Evolutionary conservation across 2,329 filamentous ascomycete species (phyloP).

Genomic region (Fusarium duplospermum): DNA sequence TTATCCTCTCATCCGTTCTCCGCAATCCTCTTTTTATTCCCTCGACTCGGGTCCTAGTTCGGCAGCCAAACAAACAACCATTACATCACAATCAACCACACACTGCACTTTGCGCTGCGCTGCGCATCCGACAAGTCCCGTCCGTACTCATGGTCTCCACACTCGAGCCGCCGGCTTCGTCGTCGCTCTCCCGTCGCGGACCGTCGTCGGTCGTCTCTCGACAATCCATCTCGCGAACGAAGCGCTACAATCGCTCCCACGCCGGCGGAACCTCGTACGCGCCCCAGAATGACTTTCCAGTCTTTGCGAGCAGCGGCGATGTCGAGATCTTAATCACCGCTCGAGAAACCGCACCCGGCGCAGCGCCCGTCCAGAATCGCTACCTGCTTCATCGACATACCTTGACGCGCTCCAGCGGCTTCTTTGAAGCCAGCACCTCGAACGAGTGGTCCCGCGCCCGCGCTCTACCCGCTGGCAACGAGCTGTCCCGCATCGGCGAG

Average conservation of each 20-base stretch:
- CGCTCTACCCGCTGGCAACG: constrained; percentile 49
- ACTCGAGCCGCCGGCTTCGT: constrained; percentile 59
- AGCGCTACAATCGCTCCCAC: constrained; percentile 85
- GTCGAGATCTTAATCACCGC: constrained; percentile 86
- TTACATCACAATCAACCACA: constrained; percentile 8
- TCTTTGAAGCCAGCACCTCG: constrained; percentile 89
- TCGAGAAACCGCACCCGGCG: constrained; percentile 50
- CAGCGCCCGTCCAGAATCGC: constrained; percentile 68
- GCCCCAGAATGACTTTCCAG: constrained; percentile 89
- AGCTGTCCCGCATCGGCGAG: constrained; percentile 67
- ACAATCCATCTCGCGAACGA: constrained; percentile 67
- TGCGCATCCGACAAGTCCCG: constrained; percentile 17
- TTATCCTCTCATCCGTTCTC: constrained; percentile 13
- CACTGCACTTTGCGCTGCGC: neutral
- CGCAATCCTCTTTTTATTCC: constrained; percentile 9
- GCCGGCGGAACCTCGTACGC: constrained; percentile 76
- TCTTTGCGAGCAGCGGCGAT: constrained; percentile 91
- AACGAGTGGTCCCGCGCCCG: constrained; percentile 72
- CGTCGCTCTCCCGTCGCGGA: constrained; percentile 68
- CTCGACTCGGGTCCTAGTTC: neutral
- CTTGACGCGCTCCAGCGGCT: constrained; percentile 88
- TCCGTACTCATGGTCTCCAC: constrained; percentile 70
- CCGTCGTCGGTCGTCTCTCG: constrained; percentile 70
- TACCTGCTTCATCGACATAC: constrained; percentile 92
- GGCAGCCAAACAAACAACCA: constrained; percentile 1